Evolutionary conservation across 805 yeast species (phyloP).

Genomic region (Kodamaea laetipori): DNA sequence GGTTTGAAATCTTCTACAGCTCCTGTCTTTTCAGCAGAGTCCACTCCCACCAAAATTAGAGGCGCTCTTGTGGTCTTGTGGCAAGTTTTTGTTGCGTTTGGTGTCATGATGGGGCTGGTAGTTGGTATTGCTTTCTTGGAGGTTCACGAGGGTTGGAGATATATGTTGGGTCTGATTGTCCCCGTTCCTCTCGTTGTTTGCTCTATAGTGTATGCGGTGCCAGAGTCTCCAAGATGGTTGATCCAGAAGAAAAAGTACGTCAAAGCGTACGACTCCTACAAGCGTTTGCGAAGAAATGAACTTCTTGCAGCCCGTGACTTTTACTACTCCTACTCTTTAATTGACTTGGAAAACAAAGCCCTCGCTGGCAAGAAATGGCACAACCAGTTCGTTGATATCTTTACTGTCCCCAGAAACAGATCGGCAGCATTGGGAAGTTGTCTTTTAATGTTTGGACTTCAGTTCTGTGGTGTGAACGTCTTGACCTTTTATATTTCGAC

Average conservation of each 20-base stretch:
- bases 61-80: constrained; percentile 18
- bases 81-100: constrained; percentile 21
- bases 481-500: constrained; percentile 14
- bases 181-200: constrained; percentile 14
- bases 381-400: constrained; percentile 47
- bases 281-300: constrained; percentile 13
- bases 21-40: constrained; percentile 18
- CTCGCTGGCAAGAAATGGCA: constrained; percentile 13
- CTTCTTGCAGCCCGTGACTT: constrained; percentile 18
- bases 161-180: constrained; percentile 18
- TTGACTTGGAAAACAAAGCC: constrained; percentile 11
- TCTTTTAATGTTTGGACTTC: constrained; percentile 18
- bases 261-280: constrained; percentile 19
- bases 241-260: constrained; percentile 17
- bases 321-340: constrained; percentile 13
- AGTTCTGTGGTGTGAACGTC: constrained; percentile 21
- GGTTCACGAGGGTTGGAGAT: constrained; percentile 17
- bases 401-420: constrained; percentile 13
- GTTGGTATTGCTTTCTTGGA: constrained; percentile 14
- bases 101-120: constrained; percentile 18
- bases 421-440: constrained; percentile 16
- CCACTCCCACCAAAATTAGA: constrained; percentile 16
- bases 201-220: constrained; percentile 21
- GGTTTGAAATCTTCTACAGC: constrained; percentile 19
- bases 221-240: constrained; percentile 30